A percentile compares a stretch with the other conserved stretches of the same genome.
These are phyloP conservation scores for Hypsizygus ulmarius DNA, from an alignment of 1,284 basidiomycete genomes.

Conservation along the genomic window DNA sequence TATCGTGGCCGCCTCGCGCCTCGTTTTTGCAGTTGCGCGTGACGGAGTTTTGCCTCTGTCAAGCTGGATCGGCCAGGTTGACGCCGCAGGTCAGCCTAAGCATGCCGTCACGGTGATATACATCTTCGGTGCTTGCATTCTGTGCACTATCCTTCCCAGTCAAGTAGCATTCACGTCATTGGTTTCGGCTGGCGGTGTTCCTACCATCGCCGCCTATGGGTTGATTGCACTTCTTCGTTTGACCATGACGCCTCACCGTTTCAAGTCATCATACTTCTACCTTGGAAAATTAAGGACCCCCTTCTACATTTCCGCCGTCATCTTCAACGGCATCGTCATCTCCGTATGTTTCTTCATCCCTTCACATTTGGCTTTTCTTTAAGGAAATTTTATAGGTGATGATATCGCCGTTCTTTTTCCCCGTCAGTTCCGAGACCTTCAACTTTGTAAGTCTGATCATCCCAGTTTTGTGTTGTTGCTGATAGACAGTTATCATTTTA, in stretches of 20 bases:
- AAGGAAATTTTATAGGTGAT: slow-evolving; percentile 47
- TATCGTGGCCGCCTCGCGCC: slow-evolving; percentile 80
- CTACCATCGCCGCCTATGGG: slow-evolving; percentile 81
- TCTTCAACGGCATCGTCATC: slow-evolving; percentile 75
- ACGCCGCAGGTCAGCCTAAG: slow-evolving; percentile 65
- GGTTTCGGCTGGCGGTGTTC: slow-evolving; percentile 77
- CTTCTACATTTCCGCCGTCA: slow-evolving; percentile 63
- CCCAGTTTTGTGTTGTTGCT: slow-evolving; percentile 4
- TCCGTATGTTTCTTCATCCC: slow-evolving; percentile 44
- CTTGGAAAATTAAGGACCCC: slow-evolving; percentile 63
- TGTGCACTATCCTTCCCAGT: slow-evolving; percentile 83
- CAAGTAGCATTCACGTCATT: slow-evolving; percentile 85
- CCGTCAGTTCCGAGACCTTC: slow-evolving; percentile 68
- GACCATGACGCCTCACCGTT: slow-evolving; percentile 71
- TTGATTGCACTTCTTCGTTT: slow-evolving; percentile 72
- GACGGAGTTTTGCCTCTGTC: slow-evolving; percentile 85
- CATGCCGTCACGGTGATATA: slow-evolving; percentile 83
- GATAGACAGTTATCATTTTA: slow-evolving; percentile 26
- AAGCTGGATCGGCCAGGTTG: slow-evolving; percentile 74
- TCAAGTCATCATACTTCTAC: slow-evolving; percentile 68
- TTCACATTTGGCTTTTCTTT: slow-evolving; percentile 9
- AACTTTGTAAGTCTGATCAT: slow-evolving; percentile 65
- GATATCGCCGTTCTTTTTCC: slow-evolving; percentile 81
- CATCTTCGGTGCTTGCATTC: slow-evolving; percentile 64
- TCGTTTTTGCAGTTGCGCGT: slow-evolving; percentile 84